Base-by-base conservation (phyloP, 1,139 yeast species). In the Casaregolazyma suthepensis region DNA sequence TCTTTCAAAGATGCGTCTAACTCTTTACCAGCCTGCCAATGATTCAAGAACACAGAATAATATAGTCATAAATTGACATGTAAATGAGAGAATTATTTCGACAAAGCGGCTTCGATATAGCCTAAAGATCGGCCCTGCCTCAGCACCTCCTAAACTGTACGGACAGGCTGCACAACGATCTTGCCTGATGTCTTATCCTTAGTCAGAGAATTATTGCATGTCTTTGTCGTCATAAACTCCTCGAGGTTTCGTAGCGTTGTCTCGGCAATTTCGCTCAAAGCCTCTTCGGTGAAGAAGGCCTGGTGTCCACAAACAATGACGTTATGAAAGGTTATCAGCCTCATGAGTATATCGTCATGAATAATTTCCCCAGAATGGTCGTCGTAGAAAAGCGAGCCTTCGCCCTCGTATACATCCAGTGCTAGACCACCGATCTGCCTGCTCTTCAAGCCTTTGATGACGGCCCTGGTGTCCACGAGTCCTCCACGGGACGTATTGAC, bases 401-500 rank as follows among this genome's bases (percentile, higher is more conserved):
- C 96, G 59, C 75, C 72, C 66, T 86, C 94, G 69, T 85, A 85
- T 20, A 88, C 96, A 66, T 88, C 96, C 45, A 88, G 68, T 17
- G 66, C 68, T 19, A 62, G 62, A 6, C 63, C 61, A 10, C 85
- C 82, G 44, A 88, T 77, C 61, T 85, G 82, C n/a, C 90, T 90
- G 2, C 73, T 66, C 63, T 83, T 79, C 62, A 88, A 74, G n/a
- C 81, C 79, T 17, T 73, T 73, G 15, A 82, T 75, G 56, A 88
- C 68, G 6, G 81, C 83, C 9, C 65, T 59, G 61, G 85, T 89
- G 63, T 85, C 83, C 57, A 85, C 79, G 37, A 85, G 80, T 9
- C 85, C 85, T 22, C 91, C 91, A 63, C 91, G 76, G 9, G 90
- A 87, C 29, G 88, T 84, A 67, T 85, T 85, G 52, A 84, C 77